Base-by-base conservation (phyloP, 208 protist genomes). In the Entamoeba moshkovskii region DNA sequence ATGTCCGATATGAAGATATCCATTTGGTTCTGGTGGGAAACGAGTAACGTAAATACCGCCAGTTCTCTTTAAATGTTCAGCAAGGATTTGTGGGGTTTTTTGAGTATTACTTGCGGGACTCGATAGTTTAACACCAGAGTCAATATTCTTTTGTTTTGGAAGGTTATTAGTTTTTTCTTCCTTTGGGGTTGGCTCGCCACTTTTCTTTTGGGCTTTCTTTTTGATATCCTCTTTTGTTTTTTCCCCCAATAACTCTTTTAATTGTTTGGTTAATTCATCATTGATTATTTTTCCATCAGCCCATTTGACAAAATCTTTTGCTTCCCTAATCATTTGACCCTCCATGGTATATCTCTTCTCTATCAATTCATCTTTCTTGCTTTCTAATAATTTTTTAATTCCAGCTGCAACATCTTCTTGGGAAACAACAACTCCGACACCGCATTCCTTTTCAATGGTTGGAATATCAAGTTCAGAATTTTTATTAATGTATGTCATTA, bases 1-100 rank as follows among this genome's bases (percentile, higher is more conserved):
- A 95, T 99, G 99, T 38, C 99, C 99, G 96, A 99, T 99, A 96
- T 99, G 99, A 13, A 99, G 96, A 95, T 98, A 99, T 46, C 99
- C 99, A 93, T 95, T 95, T 18, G 94, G 94, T 52, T 95, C 94
- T 25, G 94, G 94, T 29, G 94, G 94, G 92, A 95, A 95, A 44
- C 94, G 18, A n/a, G 93, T 95, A 11, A 95, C 33, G 52, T 91
- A 38, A 33, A 18, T 52, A 33, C 45, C 94, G 6, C 66, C 66
- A 47, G 92, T 93, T 45, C 92, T 49, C 44, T 93, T 29, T 22
- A 93, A 33, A 46, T 93, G 92, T 46, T 49, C 48, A 1, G 11
- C 22, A 13, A 93, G 52, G 2, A 59, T 85, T 16, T 66, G 47
- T 47, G 46, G 46, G n/a, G 46, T 66, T 15, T 93, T 93, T 45